A percentile compares a stretch with the other conserved stretches of the same genome.
Evolutionary conservation across 331 rosid species (phyloP).

Genomic region (Ulmus americana): DNA sequence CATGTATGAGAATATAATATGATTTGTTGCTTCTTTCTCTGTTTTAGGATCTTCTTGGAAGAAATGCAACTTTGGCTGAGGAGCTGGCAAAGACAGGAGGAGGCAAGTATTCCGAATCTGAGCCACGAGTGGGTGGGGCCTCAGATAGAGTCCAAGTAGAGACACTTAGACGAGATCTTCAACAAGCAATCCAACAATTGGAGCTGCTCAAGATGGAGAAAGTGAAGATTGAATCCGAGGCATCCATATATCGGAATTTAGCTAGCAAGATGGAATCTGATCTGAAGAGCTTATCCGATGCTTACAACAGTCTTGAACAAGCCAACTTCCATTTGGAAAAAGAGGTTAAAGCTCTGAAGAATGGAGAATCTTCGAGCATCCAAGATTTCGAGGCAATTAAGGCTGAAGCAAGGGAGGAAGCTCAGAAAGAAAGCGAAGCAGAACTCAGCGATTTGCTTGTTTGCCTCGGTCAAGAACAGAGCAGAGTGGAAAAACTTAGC

Average conservation of each 20-base stretch:
- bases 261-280: constrained; percentile 86
- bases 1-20: constrained; percentile 1
- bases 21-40: constrained; percentile 11
- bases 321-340: constrained; percentile 65
- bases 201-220: constrained; percentile 70
- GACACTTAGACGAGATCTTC: constrained; percentile 68
- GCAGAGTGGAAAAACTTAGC: constrained; percentile 67
- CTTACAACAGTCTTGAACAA: constrained; percentile 92
- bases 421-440: constrained; percentile 82
- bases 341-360: constrained; percentile 51
- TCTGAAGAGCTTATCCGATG: constrained; percentile 79
- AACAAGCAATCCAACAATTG: constrained; percentile 62
- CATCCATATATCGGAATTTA: constrained; percentile 45
- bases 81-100: constrained; percentile 62
- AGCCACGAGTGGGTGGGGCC: constrained; percentile 54
- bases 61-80: constrained; percentile 80
- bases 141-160: constrained; percentile 64
- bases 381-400: constrained; percentile 66
- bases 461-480: constrained; percentile 97
- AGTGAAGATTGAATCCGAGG: constrained; percentile 66
- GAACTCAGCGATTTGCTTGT: constrained; percentile 86
- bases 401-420: constrained; percentile 91
- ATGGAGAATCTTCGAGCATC: constrained; percentile 33
- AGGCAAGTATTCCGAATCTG: constrained; percentile 34
- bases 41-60: constrained; percentile 61